Conservation (phyloP, 139 green algal species). For the Ulvella scutata region DNA sequence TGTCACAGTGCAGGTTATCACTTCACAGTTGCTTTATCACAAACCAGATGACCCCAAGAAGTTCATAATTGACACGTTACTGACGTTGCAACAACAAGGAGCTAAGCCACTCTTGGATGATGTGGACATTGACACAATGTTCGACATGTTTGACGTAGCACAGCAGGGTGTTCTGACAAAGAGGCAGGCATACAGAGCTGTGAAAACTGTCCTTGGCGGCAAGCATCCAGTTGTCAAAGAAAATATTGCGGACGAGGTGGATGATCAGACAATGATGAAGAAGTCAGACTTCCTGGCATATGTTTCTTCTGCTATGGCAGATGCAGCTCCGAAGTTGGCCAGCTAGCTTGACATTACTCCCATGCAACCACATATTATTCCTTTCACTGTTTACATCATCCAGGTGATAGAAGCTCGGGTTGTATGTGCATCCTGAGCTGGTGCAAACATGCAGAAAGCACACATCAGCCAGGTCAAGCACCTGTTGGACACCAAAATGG, state of each 20-base stretch:
- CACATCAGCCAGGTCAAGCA: too few relatives aligned
- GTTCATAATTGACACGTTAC: slow-evolving; percentile 2
- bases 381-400: too few relatives aligned
- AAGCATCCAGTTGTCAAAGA: not conserved
- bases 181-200: not conserved
- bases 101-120: not conserved
- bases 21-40: slow-evolving; percentile 5
- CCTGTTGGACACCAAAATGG: too few relatives aligned
- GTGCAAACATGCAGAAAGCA: too few relatives aligned
- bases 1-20: slow-evolving; percentile 2
- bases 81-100: not conserved
- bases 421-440: too few relatives aligned
- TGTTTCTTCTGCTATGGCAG: not conserved
- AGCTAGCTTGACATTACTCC: too few relatives aligned
- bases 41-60: slow-evolving; percentile 5
- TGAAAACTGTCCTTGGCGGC: not conserved
- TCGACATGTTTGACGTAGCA: slow-evolving; percentile 10
- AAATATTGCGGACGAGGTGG: not conserved
- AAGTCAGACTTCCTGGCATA: not conserved
- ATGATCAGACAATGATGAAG: not conserved
- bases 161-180: not conserved
- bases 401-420: too few relatives aligned
- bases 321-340: not conserved
- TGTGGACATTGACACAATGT: slow-evolving; percentile 2
- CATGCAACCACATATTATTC: too few relatives aligned